Percentiles rank a stretch among this genome's conserved stretches.
phyloP scores from a whole-genome alignment of 768 basidiomycete species.

The Trametes sanguinea region DNA sequence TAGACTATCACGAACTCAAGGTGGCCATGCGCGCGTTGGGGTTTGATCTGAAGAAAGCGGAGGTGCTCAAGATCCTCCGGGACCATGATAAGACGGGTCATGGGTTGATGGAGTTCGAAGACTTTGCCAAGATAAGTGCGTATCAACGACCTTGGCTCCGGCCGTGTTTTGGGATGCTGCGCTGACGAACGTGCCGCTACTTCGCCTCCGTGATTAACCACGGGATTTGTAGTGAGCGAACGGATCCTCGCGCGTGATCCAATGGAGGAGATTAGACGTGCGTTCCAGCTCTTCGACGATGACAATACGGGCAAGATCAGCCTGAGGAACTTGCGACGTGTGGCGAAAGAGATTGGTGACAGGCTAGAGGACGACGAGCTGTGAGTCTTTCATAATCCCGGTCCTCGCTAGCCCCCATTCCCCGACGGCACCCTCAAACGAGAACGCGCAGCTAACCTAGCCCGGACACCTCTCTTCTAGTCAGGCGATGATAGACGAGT shows the following conservation, averaged over 20 bases:
- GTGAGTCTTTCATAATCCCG: constrained; percentile 51
- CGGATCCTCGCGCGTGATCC: constrained; percentile 93
- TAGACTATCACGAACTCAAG: constrained; percentile 99
- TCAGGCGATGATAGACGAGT: constrained; percentile 99
- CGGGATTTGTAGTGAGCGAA: constrained; percentile 74
- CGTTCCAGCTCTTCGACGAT: constrained; percentile 96
- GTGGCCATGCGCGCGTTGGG: constrained; percentile 98
- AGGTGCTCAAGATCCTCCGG: constrained; percentile 90
- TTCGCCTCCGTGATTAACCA: background rate
- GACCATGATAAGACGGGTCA: constrained; percentile 87
- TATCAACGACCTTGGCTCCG: constrained; percentile 29
- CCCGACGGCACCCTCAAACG: background rate
- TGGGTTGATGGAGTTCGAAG: constrained; percentile 88
- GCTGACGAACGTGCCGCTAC: background rate
- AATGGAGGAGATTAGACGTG: constrained; percentile 92
- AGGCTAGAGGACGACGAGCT: constrained; percentile 93
- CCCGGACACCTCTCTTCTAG: constrained; percentile 41
- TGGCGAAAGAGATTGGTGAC: constrained; percentile 97
- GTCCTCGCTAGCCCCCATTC: constrained; percentile 13
- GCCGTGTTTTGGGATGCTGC: background rate
- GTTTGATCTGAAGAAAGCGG: constrained; percentile 97
- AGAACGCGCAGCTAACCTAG: background rate
- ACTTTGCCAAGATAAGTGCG: constrained; percentile 90
- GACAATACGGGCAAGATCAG: constrained; percentile 95
- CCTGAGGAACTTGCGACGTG: constrained; percentile 85